These are phyloP conservation scores for Penicillium sp. DNA, from an alignment of 2,329 filamentous ascomycete genomes.

Conservation along the genomic window DNA sequence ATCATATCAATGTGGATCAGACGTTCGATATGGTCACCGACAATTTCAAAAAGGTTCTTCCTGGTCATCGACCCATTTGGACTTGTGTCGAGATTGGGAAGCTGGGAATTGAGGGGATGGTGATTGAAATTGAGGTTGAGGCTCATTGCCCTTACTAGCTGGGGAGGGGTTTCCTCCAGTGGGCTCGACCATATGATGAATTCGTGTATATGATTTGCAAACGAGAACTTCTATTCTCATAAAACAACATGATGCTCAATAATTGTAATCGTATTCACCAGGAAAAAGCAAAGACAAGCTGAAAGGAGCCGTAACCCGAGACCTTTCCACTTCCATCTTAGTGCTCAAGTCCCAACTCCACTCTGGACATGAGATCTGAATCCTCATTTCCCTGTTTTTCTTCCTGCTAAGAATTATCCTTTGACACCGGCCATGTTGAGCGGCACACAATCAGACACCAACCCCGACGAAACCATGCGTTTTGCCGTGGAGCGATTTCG, in stretches of 20 bases:
- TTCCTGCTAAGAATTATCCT: no score
- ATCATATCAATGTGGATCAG: constrained; percentile 18
- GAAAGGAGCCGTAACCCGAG: no score
- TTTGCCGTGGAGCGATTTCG: no score
- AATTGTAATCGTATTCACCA: no score
- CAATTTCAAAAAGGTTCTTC: constrained; percentile 19
- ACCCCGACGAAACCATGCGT: no score
- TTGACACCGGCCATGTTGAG: no score
- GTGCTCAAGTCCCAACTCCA: no score
- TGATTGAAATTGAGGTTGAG: constrained; percentile 24
- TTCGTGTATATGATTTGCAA: neutral
- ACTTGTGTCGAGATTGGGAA: constrained; percentile 16
- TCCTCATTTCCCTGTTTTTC: no score
- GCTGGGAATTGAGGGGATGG: constrained; percentile 17
- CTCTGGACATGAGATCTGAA: no score
- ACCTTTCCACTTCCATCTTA: no score
- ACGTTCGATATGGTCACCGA: constrained; percentile 17
- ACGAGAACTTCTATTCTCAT: neutral
- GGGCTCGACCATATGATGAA: neutral
- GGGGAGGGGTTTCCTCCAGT: no score
- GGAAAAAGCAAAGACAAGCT: neutral
- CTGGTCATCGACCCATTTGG: constrained; percentile 21
- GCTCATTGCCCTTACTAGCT: constrained; percentile 6
- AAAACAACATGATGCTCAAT: neutral
- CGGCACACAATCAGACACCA: no score